These are phyloP conservation scores for Musa acuminata DNA, from an alignment of 176 grass and related monocot genomes.

Conservation along the genomic window DNA sequence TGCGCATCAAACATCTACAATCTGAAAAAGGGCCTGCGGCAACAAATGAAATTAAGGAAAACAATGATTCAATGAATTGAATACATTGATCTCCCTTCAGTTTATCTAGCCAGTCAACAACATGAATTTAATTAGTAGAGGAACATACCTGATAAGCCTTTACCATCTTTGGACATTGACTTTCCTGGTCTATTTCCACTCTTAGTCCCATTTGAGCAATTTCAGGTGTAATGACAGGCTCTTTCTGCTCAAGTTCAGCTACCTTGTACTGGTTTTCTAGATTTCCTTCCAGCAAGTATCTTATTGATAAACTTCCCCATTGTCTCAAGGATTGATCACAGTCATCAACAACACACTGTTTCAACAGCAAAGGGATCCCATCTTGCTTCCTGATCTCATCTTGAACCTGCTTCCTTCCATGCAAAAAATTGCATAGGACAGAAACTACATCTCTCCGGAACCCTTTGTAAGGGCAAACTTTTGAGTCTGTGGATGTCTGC, in stretches of 20 bases:
- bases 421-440: slow-evolving; percentile 60
- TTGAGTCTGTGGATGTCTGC: slow-evolving; percentile 22
- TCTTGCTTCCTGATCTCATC: slow-evolving; percentile 63
- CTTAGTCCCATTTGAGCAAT: slow-evolving; percentile 62
- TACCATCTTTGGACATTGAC: slow-evolving; percentile 48
- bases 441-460: slow-evolving; percentile 78
- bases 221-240: slow-evolving; percentile 61
- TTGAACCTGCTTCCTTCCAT: slow-evolving; percentile 56
- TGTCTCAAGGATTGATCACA: slow-evolving; percentile 64
- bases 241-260: slow-evolving; percentile 67
- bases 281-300: slow-evolving; percentile 78
- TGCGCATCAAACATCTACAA: background rate
- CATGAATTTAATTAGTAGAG: background rate
- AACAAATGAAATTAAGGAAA: background rate
- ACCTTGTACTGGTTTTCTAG: slow-evolving; percentile 63
- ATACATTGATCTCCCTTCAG: background rate
- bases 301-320: slow-evolving; percentile 60
- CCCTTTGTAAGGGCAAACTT: slow-evolving; percentile 68
- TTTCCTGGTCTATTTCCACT: slow-evolving; percentile 80
- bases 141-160: slow-evolving; percentile 55
- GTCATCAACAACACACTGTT: slow-evolving; percentile 81
- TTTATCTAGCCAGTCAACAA: background rate
- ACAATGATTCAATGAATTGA: background rate
- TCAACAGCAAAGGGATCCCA: slow-evolving; percentile 59
- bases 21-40: background rate